These are phyloP conservation scores for Massarina eburnea DNA, from an alignment of 2,329 filamentous ascomycete species.

Conservation along the genomic window DNA sequence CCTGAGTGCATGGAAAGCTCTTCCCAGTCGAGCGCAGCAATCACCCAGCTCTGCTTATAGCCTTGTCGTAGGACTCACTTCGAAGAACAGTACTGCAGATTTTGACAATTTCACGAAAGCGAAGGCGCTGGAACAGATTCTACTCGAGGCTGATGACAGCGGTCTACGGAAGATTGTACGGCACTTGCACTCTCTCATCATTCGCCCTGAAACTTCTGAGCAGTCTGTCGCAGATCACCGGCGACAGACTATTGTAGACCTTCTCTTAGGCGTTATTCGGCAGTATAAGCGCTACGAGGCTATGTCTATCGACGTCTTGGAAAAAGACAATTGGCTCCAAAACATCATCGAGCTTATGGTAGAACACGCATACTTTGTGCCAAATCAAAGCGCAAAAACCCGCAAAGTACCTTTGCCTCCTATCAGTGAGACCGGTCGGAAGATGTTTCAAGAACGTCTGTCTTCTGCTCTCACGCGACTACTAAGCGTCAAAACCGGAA, in stretches of 20 bases:
- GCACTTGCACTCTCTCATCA: constrained; percentile 51
- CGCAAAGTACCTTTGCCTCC: constrained; percentile 46
- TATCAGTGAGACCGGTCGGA: constrained; percentile 51
- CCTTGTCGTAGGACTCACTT: constrained; percentile 69
- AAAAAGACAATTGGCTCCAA: constrained; percentile 47
- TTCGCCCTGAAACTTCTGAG: constrained; percentile 49
- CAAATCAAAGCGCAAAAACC: constrained; percentile 33
- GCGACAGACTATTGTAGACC: constrained; percentile 54
- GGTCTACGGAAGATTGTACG: constrained; percentile 56
- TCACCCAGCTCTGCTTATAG: constrained; percentile 59
- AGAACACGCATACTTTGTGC: constrained; percentile 54
- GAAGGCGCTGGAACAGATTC: constrained; percentile 76
- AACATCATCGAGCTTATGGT: constrained; percentile 50
- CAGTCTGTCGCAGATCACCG: constrained; percentile 48
- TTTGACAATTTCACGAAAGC: constrained; percentile 86
- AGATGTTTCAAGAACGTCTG: constrained; percentile 57
- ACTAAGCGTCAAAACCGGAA: constrained; percentile 34
- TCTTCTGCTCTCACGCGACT: constrained; percentile 58
- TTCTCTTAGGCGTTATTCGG: constrained; percentile 55
- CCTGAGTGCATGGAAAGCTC: constrained; percentile 70
- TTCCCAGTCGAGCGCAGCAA: constrained; percentile 65
- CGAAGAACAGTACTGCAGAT: constrained; percentile 69
- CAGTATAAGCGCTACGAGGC: constrained; percentile 38
- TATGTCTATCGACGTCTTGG: constrained; percentile 23
- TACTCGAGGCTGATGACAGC: constrained; percentile 60